These are phyloP conservation scores for Crithidia sp. DNA, from an alignment of 208 protist genomes.

Conservation along the genomic window DNA sequence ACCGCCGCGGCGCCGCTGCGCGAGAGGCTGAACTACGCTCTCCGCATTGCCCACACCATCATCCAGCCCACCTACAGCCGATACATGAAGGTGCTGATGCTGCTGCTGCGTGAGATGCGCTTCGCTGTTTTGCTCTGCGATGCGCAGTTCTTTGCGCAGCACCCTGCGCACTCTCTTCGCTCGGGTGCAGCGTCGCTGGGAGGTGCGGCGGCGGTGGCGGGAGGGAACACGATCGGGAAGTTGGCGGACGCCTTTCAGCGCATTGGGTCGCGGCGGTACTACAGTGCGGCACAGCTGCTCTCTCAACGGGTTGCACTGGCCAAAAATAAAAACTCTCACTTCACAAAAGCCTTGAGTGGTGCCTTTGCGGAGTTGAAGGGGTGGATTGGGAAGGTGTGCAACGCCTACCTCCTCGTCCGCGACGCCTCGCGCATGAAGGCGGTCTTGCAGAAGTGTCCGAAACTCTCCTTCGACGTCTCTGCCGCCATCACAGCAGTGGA, in stretches of 20 bases:
- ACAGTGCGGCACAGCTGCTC: neutral
- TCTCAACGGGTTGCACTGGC: neutral
- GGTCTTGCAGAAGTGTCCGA: neutral
- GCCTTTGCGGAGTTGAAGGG: neutral
- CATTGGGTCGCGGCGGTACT: neutral
- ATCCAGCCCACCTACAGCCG: conserved; percentile 6
- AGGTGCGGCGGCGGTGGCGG: neutral
- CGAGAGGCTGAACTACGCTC: conserved; percentile 1
- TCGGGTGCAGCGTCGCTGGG: neutral
- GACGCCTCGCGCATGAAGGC: neutral
- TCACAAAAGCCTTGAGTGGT: neutral
- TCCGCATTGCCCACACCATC: neutral
- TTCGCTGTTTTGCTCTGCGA: conserved; percentile 8
- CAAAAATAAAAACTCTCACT: neutral
- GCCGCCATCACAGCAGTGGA: neutral
- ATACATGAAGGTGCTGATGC: conserved; percentile 13
- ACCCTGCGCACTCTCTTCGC: too few relatives aligned
- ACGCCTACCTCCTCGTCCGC: neutral
- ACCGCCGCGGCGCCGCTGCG: too few relatives aligned
- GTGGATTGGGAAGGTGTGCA: neutral
- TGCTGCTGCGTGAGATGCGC: conserved; percentile 25
- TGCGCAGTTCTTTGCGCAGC: neutral
- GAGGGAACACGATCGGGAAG: neutral
- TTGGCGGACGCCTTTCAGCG: neutral
- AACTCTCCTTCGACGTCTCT: neutral